phyloP scores from a whole-genome alignment of 2,329 filamentous ascomycete genomes.

The Ceratocystis cubensis region DNA sequence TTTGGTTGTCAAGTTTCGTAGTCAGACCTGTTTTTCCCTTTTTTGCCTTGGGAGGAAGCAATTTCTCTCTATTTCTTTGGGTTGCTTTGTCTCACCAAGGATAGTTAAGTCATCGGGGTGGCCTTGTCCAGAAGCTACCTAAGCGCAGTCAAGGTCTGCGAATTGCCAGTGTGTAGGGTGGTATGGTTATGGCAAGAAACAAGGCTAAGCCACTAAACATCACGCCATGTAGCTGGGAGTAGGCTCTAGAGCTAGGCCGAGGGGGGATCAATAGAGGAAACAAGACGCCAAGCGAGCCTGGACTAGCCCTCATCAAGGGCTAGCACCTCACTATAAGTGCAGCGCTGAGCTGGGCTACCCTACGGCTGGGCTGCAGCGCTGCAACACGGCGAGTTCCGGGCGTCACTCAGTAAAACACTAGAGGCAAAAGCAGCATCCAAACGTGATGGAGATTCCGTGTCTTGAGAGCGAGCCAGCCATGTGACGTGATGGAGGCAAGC shows the following conservation, averaged over 20 bases:
- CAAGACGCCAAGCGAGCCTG: neutral
- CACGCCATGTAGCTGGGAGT: conserved; percentile 2
- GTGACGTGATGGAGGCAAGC: no score
- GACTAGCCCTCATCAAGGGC: neutral
- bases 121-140: no score
- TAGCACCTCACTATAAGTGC: neutral
- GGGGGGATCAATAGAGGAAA: conserved; percentile 7
- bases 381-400: conserved; percentile 2
- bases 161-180: neutral
- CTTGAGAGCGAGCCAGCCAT: no score
- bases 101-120: neutral
- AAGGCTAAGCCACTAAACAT: neutral
- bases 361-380: neutral
- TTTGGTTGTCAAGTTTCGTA: neutral
- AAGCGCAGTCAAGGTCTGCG: no score
- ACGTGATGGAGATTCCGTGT: no score
- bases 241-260: neutral
- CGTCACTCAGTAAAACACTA: neutral
- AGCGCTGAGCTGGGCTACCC: neutral
- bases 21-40: neutral
- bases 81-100: neutral
- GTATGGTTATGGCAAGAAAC: neutral
- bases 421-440: no score
- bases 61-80: neutral
- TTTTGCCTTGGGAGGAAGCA: neutral